Evolutionary conservation across 2,329 filamentous ascomycete genomes (phyloP), one percentile per base, ranked within the genome.

Genomic region (Hymenoscyphus scutula): DNA sequence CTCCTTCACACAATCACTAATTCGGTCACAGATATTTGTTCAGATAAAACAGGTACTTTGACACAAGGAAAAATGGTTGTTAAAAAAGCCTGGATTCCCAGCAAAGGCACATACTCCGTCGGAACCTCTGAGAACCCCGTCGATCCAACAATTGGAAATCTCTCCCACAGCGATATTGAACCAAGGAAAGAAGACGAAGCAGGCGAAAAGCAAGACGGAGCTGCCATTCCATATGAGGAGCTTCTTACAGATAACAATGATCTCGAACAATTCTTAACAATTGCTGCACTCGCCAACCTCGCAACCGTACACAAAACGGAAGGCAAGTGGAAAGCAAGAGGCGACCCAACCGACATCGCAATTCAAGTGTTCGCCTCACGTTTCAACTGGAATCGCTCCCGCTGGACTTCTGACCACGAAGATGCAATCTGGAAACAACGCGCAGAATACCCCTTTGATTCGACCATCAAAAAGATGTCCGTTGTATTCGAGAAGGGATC

Each of bases 361-460:
- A 89, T 89, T 73, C 41, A 84, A 80, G 38, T 76, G 78, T 3
- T 73, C 72, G 19, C 77, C 81, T 8, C 41, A 8, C 51, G 87
- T 89, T 67, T 86, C 86, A 0, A 89, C 87, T 1, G 89, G 91
- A 68, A 89, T 91, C 64, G 88, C 89, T 1, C 89, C 91, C 54
- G 88, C 91, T 48, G 19, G 41, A 48, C 41, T 67, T 81, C 80
- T 0, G 76, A 78, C 13, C 82, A 80, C 2, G 77, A 82, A 1
- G 76, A 76, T 3, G 77, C 82, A 0, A 69, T 77, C 30, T 88
- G 84, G 84, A 77, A 76, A 23, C 79, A 88, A 67, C 76, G 87
- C 27, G 84, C 85, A 1, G 89, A 91, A 69, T 90, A 89, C 63
- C 89, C 88, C 0, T 92, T 91, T 66, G 89, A 91, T 71, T 90